Percentiles rank a stretch among this genome's conserved stretches.
Evolutionary conservation across 495 filamentous ascomycete species (phyloP).

Genomic region (Penicillium cataractarum): DNA sequence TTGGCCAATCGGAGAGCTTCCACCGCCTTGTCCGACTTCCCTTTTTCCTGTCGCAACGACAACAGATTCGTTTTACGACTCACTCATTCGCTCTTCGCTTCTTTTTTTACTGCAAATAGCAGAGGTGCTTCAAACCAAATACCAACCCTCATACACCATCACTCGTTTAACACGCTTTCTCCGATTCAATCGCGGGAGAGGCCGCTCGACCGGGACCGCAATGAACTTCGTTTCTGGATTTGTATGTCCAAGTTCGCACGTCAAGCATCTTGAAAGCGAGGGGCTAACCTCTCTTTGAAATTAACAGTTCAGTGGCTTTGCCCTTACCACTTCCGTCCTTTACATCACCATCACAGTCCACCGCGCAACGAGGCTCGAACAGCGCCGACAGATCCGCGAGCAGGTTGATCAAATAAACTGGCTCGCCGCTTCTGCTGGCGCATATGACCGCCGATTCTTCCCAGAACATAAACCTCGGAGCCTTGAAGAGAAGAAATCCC

Average conservation of each 20-base stretch:
- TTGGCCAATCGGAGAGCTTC: slow-evolving; percentile 49
- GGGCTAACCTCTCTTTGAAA: not conserved
- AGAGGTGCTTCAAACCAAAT: not conserved
- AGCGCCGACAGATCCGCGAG: slow-evolving; percentile 71
- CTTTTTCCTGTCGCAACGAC: slow-evolving; percentile 8
- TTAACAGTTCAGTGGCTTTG: slow-evolving; percentile 71
- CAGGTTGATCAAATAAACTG: slow-evolving; percentile 64
- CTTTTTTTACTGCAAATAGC: not conserved
- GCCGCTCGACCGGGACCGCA: not conserved
- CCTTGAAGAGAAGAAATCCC: slow-evolving; percentile 26
- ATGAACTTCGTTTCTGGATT: slow-evolving; percentile 87
- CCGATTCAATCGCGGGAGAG: not conserved
- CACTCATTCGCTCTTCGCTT: not conserved
- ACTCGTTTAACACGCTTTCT: not conserved
- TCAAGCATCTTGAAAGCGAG: not conserved
- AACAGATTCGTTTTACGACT: not conserved
- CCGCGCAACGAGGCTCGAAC: slow-evolving; percentile 67
- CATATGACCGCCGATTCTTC: slow-evolving; percentile 43
- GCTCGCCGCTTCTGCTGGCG: slow-evolving; percentile 52
- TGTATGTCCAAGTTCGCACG: slow-evolving; percentile 54
- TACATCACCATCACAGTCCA: slow-evolving; percentile 81
- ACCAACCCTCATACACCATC: too few relatives aligned
- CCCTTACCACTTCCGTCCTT: slow-evolving; percentile 78
- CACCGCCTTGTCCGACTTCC: slow-evolving; percentile 34
- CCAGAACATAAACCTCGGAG: slow-evolving; percentile 37